phyloP scores from a whole-genome alignment of 345 rosid genomes.

The Jatropha curcas region DNA sequence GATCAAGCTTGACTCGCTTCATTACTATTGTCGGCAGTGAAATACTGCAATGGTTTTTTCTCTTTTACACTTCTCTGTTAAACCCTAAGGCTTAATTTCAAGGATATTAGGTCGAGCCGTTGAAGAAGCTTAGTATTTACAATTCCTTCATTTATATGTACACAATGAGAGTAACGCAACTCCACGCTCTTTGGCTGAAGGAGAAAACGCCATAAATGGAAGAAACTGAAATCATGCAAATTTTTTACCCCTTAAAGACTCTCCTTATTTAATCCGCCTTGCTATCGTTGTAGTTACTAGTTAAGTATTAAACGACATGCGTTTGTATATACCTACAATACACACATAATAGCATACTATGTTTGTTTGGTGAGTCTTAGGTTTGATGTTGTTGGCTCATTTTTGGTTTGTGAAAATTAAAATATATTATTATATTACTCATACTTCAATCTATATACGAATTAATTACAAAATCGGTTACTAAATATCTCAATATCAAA shows the following conservation, averaged over 20 bases:
- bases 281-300: background rate
- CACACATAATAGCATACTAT: too few relatives aligned
- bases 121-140: background rate
- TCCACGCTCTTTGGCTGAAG: background rate
- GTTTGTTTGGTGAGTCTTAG: too few relatives aligned
- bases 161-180: background rate
- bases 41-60: background rate
- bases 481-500: too few relatives aligned
- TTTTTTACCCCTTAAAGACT: background rate
- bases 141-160: background rate
- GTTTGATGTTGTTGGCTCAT: too few relatives aligned
- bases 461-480: too few relatives aligned
- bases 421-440: too few relatives aligned
- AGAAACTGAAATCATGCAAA: constrained; percentile 12
- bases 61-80: background rate
- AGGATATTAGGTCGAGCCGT: background rate
- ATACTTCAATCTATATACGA: too few relatives aligned
- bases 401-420: too few relatives aligned
- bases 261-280: background rate
- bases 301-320: too few relatives aligned
- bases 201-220: background rate
- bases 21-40: constrained; percentile 22
- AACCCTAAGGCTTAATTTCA: background rate
- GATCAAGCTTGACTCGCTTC: constrained; percentile 46
- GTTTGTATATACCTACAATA: too few relatives aligned